These are phyloP conservation scores for Fusarium chaquense DNA, from an alignment of 2,329 filamentous ascomycete genomes.

Conservation along the genomic window DNA sequence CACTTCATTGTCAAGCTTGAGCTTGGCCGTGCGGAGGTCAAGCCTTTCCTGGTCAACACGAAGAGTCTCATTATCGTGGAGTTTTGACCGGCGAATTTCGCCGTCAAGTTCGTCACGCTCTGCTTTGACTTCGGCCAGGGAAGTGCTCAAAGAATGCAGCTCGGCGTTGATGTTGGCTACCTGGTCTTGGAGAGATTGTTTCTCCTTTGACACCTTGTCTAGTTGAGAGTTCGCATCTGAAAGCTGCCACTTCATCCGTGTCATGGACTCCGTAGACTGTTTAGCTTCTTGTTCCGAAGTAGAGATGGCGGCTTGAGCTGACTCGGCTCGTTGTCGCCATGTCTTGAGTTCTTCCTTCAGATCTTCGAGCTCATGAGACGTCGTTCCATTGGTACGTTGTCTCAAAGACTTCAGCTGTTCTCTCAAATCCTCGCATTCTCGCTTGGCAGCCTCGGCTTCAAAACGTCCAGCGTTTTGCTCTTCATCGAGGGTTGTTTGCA, in stretches of 20 bases:
- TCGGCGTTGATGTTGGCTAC: slow-evolving; percentile 70
- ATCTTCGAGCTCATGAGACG: slow-evolving; percentile 28
- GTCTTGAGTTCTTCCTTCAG: slow-evolving; percentile 49
- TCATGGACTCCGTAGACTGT: slow-evolving; percentile 58
- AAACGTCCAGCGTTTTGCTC: slow-evolving; percentile 53
- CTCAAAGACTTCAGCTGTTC: slow-evolving; percentile 47
- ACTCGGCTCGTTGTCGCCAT: slow-evolving; percentile 41
- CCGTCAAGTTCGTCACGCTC: slow-evolving; percentile 75
- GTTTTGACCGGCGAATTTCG: slow-evolving; percentile 67
- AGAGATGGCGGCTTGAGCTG: slow-evolving; percentile 46
- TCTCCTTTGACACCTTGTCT: slow-evolving; percentile 68
- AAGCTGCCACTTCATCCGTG: slow-evolving; percentile 67
- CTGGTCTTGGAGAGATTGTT: slow-evolving; percentile 72
- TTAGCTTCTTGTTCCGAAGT: slow-evolving; percentile 52
- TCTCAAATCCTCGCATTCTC: slow-evolving; percentile 54
- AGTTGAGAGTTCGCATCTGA: slow-evolving; percentile 70
- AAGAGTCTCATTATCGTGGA: slow-evolving; percentile 69
- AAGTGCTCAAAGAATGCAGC: slow-evolving; percentile 68
- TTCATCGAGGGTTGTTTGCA: slow-evolving; percentile 62
- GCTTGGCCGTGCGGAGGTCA: slow-evolving; percentile 74
- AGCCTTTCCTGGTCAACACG: slow-evolving; percentile 76
- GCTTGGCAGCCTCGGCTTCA: slow-evolving; percentile 55
- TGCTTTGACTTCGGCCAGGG: slow-evolving; percentile 68
- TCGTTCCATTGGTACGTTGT: slow-evolving; percentile 30
- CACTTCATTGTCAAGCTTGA: slow-evolving; percentile 75